A percentile compares a stretch with the other conserved stretches of the same genome.
Conservation (phyloP, 345 rosid species). For the Mercurialis annua region DNA sequence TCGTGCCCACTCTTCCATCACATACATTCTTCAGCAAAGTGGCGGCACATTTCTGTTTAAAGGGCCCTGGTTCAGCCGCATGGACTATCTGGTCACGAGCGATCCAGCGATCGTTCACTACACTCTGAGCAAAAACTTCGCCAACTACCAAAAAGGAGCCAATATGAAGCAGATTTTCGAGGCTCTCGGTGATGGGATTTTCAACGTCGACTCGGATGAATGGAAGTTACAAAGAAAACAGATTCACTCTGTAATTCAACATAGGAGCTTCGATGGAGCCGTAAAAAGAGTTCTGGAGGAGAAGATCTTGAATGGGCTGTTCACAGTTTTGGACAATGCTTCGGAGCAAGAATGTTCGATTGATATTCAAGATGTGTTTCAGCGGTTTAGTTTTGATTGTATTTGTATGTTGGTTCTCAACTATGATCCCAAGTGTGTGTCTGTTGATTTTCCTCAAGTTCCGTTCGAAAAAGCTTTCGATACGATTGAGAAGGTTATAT, state of each 20-base stretch:
- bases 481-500: conserved; percentile 5
- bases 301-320: conserved; percentile 13
- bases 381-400: conserved; percentile 29
- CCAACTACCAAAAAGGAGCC: conserved; percentile 19
- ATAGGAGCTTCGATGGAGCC: not conserved
- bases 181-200: conserved; percentile 23
- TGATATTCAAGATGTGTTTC: conserved; percentile 31
- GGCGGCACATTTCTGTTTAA: conserved; percentile 17
- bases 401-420: conserved; percentile 17
- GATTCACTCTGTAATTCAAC: conserved; percentile 6
- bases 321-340: conserved; percentile 10
- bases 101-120: conserved; percentile 18
- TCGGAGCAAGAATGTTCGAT: not conserved
- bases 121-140: conserved; percentile 16
- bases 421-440: conserved; percentile 22
- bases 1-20: conserved; percentile 1
- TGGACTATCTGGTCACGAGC: conserved; percentile 11
- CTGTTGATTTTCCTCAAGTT: conserved; percentile 1
- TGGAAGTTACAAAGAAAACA: conserved; percentile 26
- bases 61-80: conserved; percentile 19
- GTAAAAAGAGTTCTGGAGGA: not conserved
- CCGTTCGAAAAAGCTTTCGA: conserved; percentile 15
- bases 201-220: conserved; percentile 7
- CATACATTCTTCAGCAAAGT: not conserved
- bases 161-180: conserved; percentile 23